These are phyloP conservation scores for Nannochloris sp. DNA, from an alignment of 139 green algal genomes.

Conservation along the genomic window DNA sequence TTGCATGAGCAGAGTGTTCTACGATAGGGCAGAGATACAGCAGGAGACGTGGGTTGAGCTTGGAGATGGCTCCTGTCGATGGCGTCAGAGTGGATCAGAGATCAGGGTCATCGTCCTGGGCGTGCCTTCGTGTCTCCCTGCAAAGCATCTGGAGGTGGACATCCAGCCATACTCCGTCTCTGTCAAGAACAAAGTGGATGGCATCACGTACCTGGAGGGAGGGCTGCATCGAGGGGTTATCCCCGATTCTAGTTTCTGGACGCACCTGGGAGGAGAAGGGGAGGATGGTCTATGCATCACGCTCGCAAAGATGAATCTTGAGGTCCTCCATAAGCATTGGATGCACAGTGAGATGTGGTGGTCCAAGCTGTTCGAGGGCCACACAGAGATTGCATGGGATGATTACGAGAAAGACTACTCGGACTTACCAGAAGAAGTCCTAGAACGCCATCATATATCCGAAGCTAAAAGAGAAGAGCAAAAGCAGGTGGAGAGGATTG, in stretches of 20 bases:
- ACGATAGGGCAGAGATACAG: slow-evolving; percentile 28
- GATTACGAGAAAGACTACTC: slow-evolving; percentile 77
- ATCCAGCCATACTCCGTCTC: slow-evolving; percentile 30
- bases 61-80: slow-evolving; percentile 50
- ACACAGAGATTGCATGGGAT: slow-evolving; percentile 57
- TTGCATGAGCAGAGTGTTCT: slow-evolving; percentile 56
- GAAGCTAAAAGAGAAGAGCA: slow-evolving; percentile 21
- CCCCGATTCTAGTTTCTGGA: slow-evolving; percentile 55
- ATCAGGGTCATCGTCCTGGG: slow-evolving; percentile 46
- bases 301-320: slow-evolving; percentile 75
- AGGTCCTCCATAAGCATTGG: slow-evolving; percentile 54
- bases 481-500: slow-evolving; percentile 10
- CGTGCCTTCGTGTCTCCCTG: slow-evolving; percentile 21
- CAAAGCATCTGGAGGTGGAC: slow-evolving; percentile 26
- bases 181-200: background rate
- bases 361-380: slow-evolving; percentile 46
- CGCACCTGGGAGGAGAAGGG: slow-evolving; percentile 28
- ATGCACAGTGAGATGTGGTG: slow-evolving; percentile 63
- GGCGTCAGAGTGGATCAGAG: slow-evolving; percentile 55
- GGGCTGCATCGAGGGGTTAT: slow-evolving; percentile 53
- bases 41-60: slow-evolving; percentile 51
- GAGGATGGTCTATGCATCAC: slow-evolving; percentile 48
- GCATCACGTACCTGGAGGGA: slow-evolving; percentile 50
- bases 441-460: slow-evolving; percentile 26
- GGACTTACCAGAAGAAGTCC: slow-evolving; percentile 54